These are phyloP conservation scores for Cutaneotrichosporon mucoides DNA, from an alignment of 1,284 basidiomycete genomes.

Conservation along the genomic window DNA sequence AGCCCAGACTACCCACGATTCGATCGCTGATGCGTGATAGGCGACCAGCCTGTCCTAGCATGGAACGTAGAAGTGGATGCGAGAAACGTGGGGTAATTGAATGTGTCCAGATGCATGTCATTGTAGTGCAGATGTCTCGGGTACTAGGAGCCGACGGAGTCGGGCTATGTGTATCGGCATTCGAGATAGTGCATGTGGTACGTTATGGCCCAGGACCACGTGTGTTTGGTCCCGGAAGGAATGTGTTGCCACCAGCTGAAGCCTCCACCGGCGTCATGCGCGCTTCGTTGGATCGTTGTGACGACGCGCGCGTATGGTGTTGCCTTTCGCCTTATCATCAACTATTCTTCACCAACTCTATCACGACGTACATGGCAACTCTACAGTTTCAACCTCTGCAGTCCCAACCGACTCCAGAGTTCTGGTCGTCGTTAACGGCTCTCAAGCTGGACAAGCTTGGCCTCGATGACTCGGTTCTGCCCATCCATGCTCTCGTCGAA, in stretches of 20 bases:
- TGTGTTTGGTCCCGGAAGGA: not conserved
- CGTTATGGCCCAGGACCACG: not conserved
- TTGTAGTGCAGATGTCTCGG: not conserved
- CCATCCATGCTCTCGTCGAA: constrained; percentile 65
- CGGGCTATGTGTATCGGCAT: no score
- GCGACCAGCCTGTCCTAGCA: constrained; percentile 18
- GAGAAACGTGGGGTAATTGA: not conserved
- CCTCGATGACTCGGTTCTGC: constrained; percentile 68
- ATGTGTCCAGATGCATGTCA: not conserved
- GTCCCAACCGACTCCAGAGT: constrained; percentile 80
- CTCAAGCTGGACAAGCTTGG: constrained; percentile 88
- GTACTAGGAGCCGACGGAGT: not conserved
- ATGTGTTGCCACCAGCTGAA: not conserved
- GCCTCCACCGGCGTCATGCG: no score
- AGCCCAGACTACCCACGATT: constrained; percentile 13
- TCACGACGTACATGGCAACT: constrained; percentile 34
- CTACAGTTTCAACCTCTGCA: constrained; percentile 83
- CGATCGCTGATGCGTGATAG: constrained; percentile 6
- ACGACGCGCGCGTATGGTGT: no score
- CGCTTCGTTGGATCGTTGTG: no score
- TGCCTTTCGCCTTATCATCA: no score
- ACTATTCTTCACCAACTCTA: no score
- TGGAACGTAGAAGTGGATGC: not conserved
- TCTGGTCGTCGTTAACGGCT: constrained; percentile 86
- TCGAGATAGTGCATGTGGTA: no score